These are phyloP conservation scores for Blepharisma stoltei DNA, from an alignment of 73 alveolate species.

Conservation along the genomic window DNA sequence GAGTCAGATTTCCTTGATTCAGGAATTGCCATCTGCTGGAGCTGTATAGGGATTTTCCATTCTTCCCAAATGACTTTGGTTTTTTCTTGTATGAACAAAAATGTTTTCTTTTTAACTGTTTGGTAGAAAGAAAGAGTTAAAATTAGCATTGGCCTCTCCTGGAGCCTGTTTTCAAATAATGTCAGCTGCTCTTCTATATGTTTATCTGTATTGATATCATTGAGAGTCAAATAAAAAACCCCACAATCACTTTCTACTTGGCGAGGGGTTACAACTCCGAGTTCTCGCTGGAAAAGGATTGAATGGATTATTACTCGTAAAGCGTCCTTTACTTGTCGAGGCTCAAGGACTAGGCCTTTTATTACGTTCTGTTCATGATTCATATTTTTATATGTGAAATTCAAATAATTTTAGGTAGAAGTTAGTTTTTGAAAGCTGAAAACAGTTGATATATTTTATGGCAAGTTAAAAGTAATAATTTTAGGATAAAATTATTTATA, in stretches of 20 bases:
- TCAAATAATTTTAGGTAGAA: too few species aligned
- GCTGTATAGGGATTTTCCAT: not conserved
- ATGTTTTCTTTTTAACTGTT: not conserved
- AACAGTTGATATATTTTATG: too few species aligned
- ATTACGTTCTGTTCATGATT: not conserved
- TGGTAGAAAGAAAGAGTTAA: not conserved
- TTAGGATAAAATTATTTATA: too few species aligned
- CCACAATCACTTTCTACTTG: not conserved
- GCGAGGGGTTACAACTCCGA: not conserved
- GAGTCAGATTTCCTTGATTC: not conserved
- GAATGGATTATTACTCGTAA: not conserved
- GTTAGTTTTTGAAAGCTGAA: too few species aligned
- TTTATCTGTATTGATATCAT: not conserved
- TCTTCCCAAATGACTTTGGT: not conserved
- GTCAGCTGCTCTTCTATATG: not conserved
- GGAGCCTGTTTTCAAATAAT: not conserved
- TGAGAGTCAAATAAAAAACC: not conserved
- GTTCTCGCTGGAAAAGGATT: constrained; percentile 8
- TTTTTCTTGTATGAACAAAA: not conserved
- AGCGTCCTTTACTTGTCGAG: not conserved
- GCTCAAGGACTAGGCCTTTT: not conserved
- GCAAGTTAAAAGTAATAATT: too few species aligned
- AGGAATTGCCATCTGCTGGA: not conserved
- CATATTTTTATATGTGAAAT: too few species aligned
- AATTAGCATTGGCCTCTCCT: not conserved